Conservation (phyloP, 768 basidiomycete genomes). For the Rhizopogon rudus region DNA sequence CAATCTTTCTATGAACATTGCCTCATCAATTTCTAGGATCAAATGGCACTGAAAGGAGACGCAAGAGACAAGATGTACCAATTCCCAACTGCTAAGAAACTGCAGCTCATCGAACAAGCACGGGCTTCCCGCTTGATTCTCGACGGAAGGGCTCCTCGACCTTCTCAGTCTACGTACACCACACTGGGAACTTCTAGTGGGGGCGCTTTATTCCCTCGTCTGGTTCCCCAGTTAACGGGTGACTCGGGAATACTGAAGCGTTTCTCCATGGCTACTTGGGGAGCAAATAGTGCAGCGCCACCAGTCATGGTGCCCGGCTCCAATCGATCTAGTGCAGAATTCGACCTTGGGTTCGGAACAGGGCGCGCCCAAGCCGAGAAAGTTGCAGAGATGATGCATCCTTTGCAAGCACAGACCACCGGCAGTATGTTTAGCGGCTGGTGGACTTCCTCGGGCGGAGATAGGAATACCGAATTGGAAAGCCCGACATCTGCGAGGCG, state of each 20-base stretch:
- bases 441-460: constrained; percentile 68
- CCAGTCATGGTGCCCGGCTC: constrained; percentile 28
- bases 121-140: constrained; percentile 33
- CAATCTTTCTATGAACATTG: neutral
- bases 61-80: constrained; percentile 59
- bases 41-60: constrained; percentile 68
- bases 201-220: constrained; percentile 51
- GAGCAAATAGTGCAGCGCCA: constrained; percentile 31
- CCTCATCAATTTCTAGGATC: constrained; percentile 44
- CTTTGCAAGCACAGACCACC: constrained; percentile 60
- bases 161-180: constrained; percentile 33
- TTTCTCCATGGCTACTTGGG: constrained; percentile 64
- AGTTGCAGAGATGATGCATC: constrained; percentile 23
- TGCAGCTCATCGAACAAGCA: constrained; percentile 58
- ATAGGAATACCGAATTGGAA: constrained; percentile 31
- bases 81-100: constrained; percentile 59
- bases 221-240: constrained; percentile 74
- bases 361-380: constrained; percentile 25
- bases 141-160: constrained; percentile 25
- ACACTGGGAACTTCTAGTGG: constrained; percentile 61
- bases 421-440: constrained; percentile 74
- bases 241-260: constrained; percentile 63
- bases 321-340: constrained; percentile 35
- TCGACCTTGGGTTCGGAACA: constrained; percentile 22
- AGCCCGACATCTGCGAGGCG: constrained; percentile 46